phyloP scores from a whole-genome alignment of 495 filamentous ascomycete species.

The Arthonia radiata region DNA sequence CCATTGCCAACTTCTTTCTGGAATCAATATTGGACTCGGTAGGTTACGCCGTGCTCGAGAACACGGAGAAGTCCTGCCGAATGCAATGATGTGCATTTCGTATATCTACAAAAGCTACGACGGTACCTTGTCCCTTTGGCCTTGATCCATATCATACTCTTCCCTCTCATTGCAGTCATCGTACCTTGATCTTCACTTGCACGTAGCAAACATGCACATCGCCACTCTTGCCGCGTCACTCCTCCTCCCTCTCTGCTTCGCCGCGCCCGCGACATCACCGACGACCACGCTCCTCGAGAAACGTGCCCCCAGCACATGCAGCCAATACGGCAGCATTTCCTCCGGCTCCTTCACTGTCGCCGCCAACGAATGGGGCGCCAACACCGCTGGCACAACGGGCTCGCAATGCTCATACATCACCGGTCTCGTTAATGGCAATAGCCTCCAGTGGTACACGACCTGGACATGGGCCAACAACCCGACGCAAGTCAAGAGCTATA shows the following conservation, averaged over 20 bases:
- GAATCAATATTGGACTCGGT: no score
- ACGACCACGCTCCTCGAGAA: conserved; percentile 1
- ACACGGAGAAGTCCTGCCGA: no score
- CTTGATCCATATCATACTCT: no score
- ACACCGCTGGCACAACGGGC: conserved; percentile 2
- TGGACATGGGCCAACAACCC: conserved; percentile 4
- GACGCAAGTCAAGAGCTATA: conserved; percentile 4
- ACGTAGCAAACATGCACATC: no score
- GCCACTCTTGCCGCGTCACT: no score
- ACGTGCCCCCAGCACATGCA: conserved; percentile 2
- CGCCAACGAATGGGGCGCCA: conserved; percentile 4
- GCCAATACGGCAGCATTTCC: conserved; percentile 1
- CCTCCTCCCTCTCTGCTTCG: not conserved
- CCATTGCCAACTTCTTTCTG: no score
- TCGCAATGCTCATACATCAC: conserved; percentile 5
- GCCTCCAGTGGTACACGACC: conserved; percentile 3
- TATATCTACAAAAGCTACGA: no score
- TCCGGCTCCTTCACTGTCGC: conserved; percentile 3
- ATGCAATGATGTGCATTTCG: no score
- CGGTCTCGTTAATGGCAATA: conserved; percentile 2
- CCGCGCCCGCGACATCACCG: conserved; percentile 1
- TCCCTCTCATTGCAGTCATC: no score
- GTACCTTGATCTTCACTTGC: no score
- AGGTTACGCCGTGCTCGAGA: no score
- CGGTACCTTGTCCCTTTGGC: no score